Percentiles rank a stretch among this genome's conserved stretches.
Evolutionary conservation across 2,329 filamentous ascomycete genomes (phyloP).

Genomic region (Fusarium papillatum): DNA sequence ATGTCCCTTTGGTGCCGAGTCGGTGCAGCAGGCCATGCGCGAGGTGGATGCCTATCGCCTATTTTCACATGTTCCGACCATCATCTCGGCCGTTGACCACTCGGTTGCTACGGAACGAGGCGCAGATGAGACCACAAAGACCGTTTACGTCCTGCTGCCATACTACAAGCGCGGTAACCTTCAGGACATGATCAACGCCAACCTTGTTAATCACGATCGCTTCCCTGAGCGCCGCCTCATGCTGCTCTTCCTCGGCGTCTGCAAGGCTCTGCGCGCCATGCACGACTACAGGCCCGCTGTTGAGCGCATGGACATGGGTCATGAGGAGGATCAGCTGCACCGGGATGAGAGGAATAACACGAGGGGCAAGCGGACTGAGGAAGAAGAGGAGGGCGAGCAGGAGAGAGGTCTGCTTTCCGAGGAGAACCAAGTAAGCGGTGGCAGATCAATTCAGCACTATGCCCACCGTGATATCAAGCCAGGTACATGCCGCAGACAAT

Average conservation of each 20-base stretch:
- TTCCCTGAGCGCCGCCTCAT: slow-evolving; percentile 93
- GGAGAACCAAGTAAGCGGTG: slow-evolving; percentile 75
- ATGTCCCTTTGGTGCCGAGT: slow-evolving; percentile 97
- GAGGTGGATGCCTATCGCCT: slow-evolving; percentile 97
- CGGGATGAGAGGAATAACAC: slow-evolving; percentile 50
- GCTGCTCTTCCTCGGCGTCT: slow-evolving; percentile 92
- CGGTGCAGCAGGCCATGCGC: slow-evolving; percentile 92
- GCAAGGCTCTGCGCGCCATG: slow-evolving; percentile 89
- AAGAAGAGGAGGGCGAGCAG: slow-evolving; percentile 80
- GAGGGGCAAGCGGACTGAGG: slow-evolving; percentile 64
- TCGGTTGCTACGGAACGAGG: slow-evolving; percentile 81
- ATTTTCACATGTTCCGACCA: slow-evolving; percentile 85
- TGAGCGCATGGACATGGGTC: slow-evolving; percentile 67
- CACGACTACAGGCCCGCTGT: slow-evolving; percentile 79
- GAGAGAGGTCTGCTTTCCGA: slow-evolving; percentile 87
- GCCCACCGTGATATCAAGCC: slow-evolving; percentile 98
- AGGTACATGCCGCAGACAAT: slow-evolving; percentile 64
- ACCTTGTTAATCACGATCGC: slow-evolving; percentile 92
- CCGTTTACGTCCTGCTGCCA: slow-evolving; percentile 95
- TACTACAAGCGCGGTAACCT: slow-evolving; percentile 97
- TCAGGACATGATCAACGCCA: slow-evolving; percentile 98
- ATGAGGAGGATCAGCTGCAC: slow-evolving; percentile 54
- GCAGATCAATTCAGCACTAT: slow-evolving; percentile 79
- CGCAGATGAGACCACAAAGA: slow-evolving; percentile 79
- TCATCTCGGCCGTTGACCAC: slow-evolving; percentile 90